Conservation (phyloP, 2,329 filamentous ascomycete genomes). For the Trichoderma polysporum region DNA sequence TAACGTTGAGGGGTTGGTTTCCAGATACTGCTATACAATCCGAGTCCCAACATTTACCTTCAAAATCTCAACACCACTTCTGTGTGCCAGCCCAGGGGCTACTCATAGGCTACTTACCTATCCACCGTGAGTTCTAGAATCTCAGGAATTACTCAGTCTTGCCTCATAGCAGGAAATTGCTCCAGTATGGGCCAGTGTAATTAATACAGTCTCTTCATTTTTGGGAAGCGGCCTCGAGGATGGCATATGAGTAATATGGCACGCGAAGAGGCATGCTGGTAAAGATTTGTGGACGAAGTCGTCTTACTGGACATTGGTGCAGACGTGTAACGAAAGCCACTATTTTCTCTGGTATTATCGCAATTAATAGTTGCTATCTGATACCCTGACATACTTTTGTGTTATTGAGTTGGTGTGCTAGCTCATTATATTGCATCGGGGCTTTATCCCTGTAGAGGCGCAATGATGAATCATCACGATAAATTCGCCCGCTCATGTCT, state of each 20-base stretch:
- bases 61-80: background rate
- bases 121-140: background rate
- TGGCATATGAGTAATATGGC: background rate
- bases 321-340: background rate
- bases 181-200: background rate
- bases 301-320: background rate
- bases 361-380: background rate
- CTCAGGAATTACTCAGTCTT: background rate
- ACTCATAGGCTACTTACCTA: background rate
- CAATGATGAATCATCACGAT: background rate
- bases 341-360: background rate
- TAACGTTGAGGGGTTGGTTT: background rate
- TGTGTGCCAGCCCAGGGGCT: background rate
- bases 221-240: background rate
- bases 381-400: background rate
- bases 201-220: background rate
- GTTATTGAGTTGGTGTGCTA: background rate
- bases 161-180: background rate
- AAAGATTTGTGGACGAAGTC: background rate
- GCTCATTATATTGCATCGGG: slow-evolving; percentile 21
- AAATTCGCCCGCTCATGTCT: background rate
- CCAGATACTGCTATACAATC: background rate
- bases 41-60: background rate
- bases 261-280: background rate
- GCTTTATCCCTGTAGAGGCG: background rate